Conservation (phyloP, 169 alveolate species). For the Cryptosporidium sp. region DNA sequence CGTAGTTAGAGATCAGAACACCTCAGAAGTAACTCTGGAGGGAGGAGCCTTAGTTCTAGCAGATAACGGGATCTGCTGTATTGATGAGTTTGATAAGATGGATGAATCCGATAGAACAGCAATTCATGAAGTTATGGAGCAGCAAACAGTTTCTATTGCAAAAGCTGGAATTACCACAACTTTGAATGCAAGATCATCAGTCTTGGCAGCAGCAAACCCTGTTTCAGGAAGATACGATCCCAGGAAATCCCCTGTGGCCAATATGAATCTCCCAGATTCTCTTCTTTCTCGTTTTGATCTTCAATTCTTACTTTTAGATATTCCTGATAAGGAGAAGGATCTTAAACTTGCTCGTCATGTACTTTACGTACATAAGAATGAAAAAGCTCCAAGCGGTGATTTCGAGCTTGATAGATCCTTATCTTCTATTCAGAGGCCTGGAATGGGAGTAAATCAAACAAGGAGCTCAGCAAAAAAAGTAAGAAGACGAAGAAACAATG, state of each 20-base stretch:
- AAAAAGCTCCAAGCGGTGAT: constrained; percentile 71
- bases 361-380: constrained; percentile 89
- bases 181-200: constrained; percentile 91
- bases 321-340: constrained; percentile 90
- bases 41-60: constrained; percentile 99
- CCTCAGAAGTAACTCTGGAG: constrained; percentile 91
- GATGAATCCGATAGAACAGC: constrained; percentile 97
- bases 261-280: constrained; percentile 98
- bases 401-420: neutral
- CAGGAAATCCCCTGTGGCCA: constrained; percentile 91
- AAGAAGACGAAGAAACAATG: constrained; percentile 26
- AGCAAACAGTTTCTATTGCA: constrained; percentile 97
- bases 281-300: constrained; percentile 96
- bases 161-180: constrained; percentile 96
- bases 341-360: constrained; percentile 92
- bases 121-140: constrained; percentile 98
- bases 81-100: constrained; percentile 98
- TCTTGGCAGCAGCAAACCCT: constrained; percentile 99
- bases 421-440: neutral
- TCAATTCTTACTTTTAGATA: constrained; percentile 88
- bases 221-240: constrained; percentile 95
- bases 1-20: constrained; percentile 94
- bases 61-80: constrained; percentile 97
- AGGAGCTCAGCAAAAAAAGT: neutral
- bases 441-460: neutral